These are phyloP conservation scores for Chrysanthemum lavandulifolium DNA, from an alignment of 129 eudicot species.

Conservation along the genomic window DNA sequence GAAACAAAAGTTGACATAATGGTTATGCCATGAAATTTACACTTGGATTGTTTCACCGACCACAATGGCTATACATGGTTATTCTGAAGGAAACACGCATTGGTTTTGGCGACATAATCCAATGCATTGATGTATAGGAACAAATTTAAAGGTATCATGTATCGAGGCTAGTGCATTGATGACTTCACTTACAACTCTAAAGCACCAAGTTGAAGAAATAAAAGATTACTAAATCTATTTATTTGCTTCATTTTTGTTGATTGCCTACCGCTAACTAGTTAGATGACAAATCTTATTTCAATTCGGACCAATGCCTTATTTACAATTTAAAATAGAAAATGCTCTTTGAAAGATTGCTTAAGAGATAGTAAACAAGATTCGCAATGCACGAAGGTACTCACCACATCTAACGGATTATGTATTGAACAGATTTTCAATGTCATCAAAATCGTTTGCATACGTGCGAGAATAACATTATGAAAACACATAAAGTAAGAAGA, in stretches of 20 bases:
- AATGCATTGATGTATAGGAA: too few species aligned
- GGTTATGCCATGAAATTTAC: neutral
- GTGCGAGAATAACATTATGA: conserved; percentile 23
- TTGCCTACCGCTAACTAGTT: neutral
- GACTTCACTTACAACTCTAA: too few species aligned
- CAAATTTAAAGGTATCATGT: too few species aligned
- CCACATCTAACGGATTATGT: conserved; percentile 71
- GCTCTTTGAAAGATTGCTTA: neutral
- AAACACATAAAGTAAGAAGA: conserved; percentile 13
- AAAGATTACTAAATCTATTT: neutral
- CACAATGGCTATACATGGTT: conserved; percentile 5
- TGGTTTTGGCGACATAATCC: neutral
- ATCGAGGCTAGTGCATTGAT: too few species aligned
- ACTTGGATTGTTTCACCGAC: neutral
- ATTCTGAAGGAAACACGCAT: conserved; percentile 1
- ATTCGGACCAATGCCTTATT: neutral
- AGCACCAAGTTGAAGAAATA: conserved; percentile 13
- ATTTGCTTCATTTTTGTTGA: neutral
- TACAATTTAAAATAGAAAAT: neutral
- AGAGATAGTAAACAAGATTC: conserved; percentile 8
- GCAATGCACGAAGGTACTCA: conserved; percentile 32
- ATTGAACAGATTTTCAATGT: conserved; percentile 53
- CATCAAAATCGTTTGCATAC: conserved; percentile 76
- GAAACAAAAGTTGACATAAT: conserved; percentile 11
- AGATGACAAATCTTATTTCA: too few species aligned